These are phyloP conservation scores for Talaromyces trachyspermus DNA, from an alignment of 495 filamentous ascomycete genomes.

Conservation along the genomic window DNA sequence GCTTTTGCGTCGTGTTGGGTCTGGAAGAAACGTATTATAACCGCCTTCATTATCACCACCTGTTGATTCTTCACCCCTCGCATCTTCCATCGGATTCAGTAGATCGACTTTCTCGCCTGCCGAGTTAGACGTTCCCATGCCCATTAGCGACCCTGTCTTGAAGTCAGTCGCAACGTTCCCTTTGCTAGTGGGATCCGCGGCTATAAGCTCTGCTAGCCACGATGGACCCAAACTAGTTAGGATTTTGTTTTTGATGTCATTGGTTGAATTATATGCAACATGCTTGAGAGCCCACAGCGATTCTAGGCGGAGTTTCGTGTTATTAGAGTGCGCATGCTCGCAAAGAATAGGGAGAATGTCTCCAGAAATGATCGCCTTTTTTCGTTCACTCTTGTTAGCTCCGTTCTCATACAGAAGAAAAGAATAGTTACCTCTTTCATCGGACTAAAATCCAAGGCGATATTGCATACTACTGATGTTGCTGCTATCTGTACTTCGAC, in stretches of 20 bases:
- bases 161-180: conserved; percentile 32
- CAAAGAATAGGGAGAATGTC: conserved; percentile 75
- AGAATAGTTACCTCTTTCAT: conserved; percentile 66
- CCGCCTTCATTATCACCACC: conserved; percentile 46
- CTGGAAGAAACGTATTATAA: conserved; percentile 33
- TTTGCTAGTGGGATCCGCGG: conserved; percentile 30
- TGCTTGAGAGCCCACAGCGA: conserved; percentile 93
- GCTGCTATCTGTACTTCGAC: conserved; percentile 81
- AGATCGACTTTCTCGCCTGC: conserved; percentile 58
- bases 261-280: conserved; percentile 58
- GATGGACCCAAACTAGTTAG: conserved; percentile 68
- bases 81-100: conserved; percentile 50
- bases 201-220: conserved; percentile 75
- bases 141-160: conserved; percentile 30
- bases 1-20: conserved; percentile 36
- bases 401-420: background rate
- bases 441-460: conserved; percentile 79
- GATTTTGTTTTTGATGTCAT: conserved; percentile 64
- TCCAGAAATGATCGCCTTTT: conserved; percentile 61
- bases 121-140: conserved; percentile 58
- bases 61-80: conserved; percentile 59
- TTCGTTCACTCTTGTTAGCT: conserved; percentile 18
- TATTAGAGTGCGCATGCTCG: conserved; percentile 71
- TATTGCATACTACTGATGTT: conserved; percentile 71
- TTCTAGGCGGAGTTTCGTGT: conserved; percentile 64